Conservation (phyloP, 768 basidiomycete species). For the Lyophyllum semitale region DNA sequence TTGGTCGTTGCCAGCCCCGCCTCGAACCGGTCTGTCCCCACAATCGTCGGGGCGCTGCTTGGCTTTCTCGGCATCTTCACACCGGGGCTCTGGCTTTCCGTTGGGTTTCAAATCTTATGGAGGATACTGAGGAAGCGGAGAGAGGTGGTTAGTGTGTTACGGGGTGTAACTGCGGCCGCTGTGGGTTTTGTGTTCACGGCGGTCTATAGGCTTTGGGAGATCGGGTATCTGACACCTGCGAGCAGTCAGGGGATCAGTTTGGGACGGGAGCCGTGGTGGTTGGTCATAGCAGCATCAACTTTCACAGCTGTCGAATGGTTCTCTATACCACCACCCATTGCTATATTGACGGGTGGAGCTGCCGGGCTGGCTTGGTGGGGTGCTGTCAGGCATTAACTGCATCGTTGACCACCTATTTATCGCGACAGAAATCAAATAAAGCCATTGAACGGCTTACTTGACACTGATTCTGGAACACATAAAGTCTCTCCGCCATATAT, state of each 20-base stretch:
- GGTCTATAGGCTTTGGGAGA: background rate
- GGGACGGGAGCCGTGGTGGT: background rate
- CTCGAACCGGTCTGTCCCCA: slow-evolving; percentile 19
- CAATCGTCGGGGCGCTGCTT: slow-evolving; percentile 43
- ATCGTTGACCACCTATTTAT: background rate
- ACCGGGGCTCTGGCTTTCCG: slow-evolving; percentile 43
- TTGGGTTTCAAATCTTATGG: slow-evolving; percentile 39
- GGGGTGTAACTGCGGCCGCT: background rate
- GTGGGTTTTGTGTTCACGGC: background rate
- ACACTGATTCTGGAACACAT: too few species aligned
- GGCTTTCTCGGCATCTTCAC: slow-evolving; percentile 52
- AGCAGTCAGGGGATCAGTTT: background rate
- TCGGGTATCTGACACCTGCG: background rate
- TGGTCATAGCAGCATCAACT: background rate
- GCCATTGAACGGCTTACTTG: too few species aligned
- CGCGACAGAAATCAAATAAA: too few species aligned
- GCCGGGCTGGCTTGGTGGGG: background rate
- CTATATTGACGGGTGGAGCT: background rate
- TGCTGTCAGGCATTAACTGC: background rate
- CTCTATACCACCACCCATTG: background rate
- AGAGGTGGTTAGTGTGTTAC: background rate
- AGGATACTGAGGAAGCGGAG: slow-evolving; percentile 10
- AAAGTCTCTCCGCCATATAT: too few species aligned
- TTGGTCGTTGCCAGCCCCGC: slow-evolving; percentile 32
- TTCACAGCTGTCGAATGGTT: background rate